These are phyloP conservation scores for Paramecium sexaurelia DNA, from an alignment of 73 alveolate genomes.

Conservation along the genomic window DNA sequence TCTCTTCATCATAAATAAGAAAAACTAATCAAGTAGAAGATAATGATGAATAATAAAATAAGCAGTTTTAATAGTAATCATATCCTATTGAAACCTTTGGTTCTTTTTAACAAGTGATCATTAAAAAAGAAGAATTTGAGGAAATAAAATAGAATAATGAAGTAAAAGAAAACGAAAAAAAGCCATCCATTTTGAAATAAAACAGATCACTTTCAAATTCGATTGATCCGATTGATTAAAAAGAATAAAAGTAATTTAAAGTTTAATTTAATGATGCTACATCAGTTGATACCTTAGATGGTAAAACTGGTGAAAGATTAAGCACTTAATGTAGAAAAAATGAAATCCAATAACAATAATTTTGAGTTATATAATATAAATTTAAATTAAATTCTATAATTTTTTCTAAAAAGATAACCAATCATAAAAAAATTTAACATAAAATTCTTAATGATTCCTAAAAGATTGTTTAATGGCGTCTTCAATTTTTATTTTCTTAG, in stretches of 20 bases:
- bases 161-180: not conserved
- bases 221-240: not conserved
- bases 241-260: not conserved
- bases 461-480: no score
- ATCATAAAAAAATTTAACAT: no score
- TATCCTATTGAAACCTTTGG: not conserved
- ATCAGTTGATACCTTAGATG: constrained; percentile 7
- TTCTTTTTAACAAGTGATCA: not conserved
- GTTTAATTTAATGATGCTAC: not conserved
- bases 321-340: not conserved
- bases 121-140: not conserved
- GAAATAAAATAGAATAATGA: not conserved
- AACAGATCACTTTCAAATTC: not conserved
- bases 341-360: not conserved
- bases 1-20: not conserved
- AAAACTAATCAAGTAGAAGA: not conserved
- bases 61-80: not conserved
- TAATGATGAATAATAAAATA: not conserved
- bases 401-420: no score
- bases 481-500: no score
- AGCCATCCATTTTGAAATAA: not conserved
- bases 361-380: not conserved
- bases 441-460: no score
- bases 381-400: not conserved
- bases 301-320: constrained; percentile 1